Evolutionary conservation across 2,329 filamentous ascomycete species (phyloP), one percentile per base, ranked within the genome.

Genomic region (Paraphoma chrysanthemicola): DNA sequence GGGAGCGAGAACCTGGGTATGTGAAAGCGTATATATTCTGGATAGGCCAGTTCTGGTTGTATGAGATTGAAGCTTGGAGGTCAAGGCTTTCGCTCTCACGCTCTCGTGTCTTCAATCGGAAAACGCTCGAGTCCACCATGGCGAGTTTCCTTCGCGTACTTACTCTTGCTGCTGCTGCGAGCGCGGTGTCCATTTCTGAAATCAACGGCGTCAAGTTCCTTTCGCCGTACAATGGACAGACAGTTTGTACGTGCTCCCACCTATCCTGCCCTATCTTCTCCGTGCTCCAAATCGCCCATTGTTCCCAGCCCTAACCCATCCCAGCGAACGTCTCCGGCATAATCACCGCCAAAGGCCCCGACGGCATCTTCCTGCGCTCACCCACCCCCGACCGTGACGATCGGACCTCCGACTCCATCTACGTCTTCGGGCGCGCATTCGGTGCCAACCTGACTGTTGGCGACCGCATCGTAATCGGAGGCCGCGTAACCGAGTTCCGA

Each of bases 341-440:
- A 10, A 82, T 91, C 14, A 88, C 87, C 16, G 89, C 88, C 33
- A 87, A 86, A 68, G 81, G 83, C 0, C 81, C 83, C 12, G 80
- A 79, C 56, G 89, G 89, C 11, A 81, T 91, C 69, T 91, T 83
- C 80, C 78, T 91, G 16, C 85, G 86, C 43, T 89, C 88, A 1
- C 83, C 82, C 0, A 79, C 77, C 33, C 82, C 85, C 0, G 85
- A 89, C 67, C 72, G 79, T 46, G 83, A 88, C 67, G 70, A 77
- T 12, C 77, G 79, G 45, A 88, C 86, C 2, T 90, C 88, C 0
- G 86, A 90, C 69, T 86, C 86, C 1, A 72, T 91, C 58, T 91
- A 89, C 64, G 83, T 91, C 41, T 91, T 83, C 67, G 81, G 85
- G 60, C 80, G 78, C 61, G 77, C 77, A 6, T 80, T 85, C 1